Conservation (phyloP, 768 basidiomycete genomes). For the Termitomyces sp. region DNA sequence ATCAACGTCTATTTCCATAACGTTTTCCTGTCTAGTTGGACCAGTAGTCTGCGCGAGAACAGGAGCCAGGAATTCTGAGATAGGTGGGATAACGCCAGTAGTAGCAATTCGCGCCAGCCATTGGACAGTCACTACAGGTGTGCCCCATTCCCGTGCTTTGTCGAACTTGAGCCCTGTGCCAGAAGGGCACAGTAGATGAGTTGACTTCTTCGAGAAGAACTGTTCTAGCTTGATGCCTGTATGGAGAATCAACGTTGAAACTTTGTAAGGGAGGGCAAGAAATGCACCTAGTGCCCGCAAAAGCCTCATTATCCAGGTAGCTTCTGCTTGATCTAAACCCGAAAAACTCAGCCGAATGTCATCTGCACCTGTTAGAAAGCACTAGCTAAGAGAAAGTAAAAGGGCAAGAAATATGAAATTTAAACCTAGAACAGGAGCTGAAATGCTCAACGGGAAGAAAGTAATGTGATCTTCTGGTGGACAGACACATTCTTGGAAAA, state of each 20-base stretch:
- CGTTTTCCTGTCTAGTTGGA: neutral
- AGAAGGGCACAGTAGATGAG: conserved; percentile 79
- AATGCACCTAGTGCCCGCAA: conserved; percentile 64
- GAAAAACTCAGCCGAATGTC: conserved; percentile 64
- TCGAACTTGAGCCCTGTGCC: conserved; percentile 70
- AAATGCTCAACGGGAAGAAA: conserved; percentile 61
- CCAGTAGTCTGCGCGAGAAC: conserved; percentile 7
- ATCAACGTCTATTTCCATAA: conserved; percentile 12
- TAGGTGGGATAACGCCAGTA: conserved; percentile 44
- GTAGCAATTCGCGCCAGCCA: conserved; percentile 67
- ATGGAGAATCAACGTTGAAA: neutral
- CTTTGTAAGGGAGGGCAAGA: neutral
- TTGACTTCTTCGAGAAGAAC: conserved; percentile 64
- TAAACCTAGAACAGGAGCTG: conserved; percentile 59
- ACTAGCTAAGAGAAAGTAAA: neutral
- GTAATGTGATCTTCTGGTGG: conserved; percentile 63
- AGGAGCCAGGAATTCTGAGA: conserved; percentile 30
- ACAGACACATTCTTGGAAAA: conserved; percentile 73
- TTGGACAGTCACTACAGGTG: conserved; percentile 63
- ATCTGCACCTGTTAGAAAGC: conserved; percentile 44
- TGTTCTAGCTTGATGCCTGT: conserved; percentile 54
- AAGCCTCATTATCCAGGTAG: conserved; percentile 63
- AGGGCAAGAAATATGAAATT: neutral
- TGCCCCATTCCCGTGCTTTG: conserved; percentile 76
- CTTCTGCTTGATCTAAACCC: conserved; percentile 69